phyloP scores from a whole-genome alignment of 1,284 basidiomycete genomes.

The Ustilago cynodontis region DNA sequence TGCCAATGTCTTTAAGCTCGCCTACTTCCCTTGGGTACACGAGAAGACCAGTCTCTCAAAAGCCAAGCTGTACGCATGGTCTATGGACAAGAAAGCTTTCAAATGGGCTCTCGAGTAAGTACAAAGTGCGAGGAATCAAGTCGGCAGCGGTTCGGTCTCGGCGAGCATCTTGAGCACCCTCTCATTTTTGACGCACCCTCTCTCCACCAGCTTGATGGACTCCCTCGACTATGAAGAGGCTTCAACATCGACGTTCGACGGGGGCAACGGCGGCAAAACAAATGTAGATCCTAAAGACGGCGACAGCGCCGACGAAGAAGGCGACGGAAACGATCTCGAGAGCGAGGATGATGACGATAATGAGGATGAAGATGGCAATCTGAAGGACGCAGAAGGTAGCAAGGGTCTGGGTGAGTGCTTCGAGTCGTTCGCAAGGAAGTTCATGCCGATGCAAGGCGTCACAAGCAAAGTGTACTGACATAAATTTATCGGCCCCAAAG shows the following conservation, averaged over 20 bases:
- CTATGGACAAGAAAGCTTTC: constrained; percentile 33
- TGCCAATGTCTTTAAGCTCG: constrained; percentile 37
- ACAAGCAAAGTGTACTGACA: too few relatives aligned
- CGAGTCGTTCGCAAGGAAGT: background rate
- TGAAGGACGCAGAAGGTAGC: background rate
- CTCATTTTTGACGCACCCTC: too few relatives aligned
- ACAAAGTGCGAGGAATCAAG: too few relatives aligned
- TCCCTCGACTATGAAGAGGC: constrained; percentile 10
- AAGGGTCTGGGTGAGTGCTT: background rate
- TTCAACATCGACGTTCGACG: background rate
- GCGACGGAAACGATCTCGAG: background rate
- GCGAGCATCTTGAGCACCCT: background rate
- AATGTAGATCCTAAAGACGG: background rate
- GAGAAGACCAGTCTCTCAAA: constrained; percentile 25
- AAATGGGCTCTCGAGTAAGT: constrained; percentile 24
- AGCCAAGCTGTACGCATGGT: constrained; percentile 38
- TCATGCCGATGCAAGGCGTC: too few relatives aligned
- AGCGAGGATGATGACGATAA: background rate
- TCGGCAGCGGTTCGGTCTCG: background rate
- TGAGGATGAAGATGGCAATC: background rate
- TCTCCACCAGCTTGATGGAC: constrained; percentile 10
- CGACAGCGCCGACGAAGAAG: background rate
- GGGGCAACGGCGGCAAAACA: background rate
- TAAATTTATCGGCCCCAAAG: background rate
- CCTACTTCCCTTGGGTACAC: constrained; percentile 49